Evolutionary conservation across 192 early-diverging fungal species (phyloP).

Genomic region (Umbelopsis isabellina): DNA sequence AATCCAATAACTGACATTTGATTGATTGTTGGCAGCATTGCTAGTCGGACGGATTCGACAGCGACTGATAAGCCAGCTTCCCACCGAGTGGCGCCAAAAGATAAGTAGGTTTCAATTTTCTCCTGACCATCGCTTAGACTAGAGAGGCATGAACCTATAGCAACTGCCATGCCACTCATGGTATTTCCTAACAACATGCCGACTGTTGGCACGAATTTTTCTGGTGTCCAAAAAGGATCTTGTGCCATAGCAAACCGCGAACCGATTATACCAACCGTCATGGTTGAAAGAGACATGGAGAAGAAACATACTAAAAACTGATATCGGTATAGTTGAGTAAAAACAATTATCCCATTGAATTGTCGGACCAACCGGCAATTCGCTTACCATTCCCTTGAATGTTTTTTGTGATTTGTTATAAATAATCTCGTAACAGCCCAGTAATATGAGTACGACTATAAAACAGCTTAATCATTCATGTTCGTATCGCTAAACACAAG

Average conservation of each 20-base stretch:
- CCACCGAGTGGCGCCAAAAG: conserved; percentile 84
- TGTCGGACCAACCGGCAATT: neutral
- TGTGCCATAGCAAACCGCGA: conserved; percentile 72
- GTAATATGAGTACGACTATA: conserved; percentile 56
- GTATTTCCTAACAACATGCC: conserved; percentile 88
- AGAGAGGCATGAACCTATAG: conserved; percentile 60
- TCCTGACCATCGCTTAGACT: conserved; percentile 47
- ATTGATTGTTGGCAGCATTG: conserved; percentile 82
- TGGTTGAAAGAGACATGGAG: conserved; percentile 53
- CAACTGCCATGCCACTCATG: conserved; percentile 75
- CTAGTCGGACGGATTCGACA: conserved; percentile 68
- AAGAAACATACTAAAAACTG: conserved; percentile 55
- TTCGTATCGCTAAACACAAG: too few relatives aligned
- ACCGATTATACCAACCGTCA: conserved; percentile 63
- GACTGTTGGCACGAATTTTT: conserved; percentile 85
- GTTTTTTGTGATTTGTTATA: conserved; percentile 74
- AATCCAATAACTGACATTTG: conserved; percentile 85
- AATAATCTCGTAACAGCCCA: conserved; percentile 71
- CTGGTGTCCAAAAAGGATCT: conserved; percentile 69
- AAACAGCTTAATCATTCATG: neutral
- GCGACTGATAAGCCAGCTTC: conserved; percentile 78
- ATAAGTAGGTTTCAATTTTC: conserved; percentile 50
- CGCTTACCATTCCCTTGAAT: conserved; percentile 75
- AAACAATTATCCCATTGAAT: neutral
- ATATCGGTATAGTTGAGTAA: neutral